These are phyloP conservation scores for Cutaneotrichosporon sp. DNA, from an alignment of 1,284 basidiomycete genomes.

Conservation along the genomic window DNA sequence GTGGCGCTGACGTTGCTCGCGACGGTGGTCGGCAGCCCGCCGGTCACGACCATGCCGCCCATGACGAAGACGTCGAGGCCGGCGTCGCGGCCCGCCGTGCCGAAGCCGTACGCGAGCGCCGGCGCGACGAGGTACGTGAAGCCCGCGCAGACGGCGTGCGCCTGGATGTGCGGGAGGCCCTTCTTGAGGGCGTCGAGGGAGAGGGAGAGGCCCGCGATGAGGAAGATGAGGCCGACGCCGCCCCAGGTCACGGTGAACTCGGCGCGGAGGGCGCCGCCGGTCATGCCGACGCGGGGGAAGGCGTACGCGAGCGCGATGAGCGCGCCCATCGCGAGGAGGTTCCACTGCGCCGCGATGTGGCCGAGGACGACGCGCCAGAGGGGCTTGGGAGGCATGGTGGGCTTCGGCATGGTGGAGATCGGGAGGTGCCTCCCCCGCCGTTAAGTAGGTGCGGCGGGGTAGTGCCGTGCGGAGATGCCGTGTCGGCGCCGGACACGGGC, in stretches of 20 bases:
- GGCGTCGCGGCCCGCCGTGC: constrained; percentile 32
- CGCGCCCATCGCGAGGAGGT: constrained; percentile 30
- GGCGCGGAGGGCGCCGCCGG: constrained; percentile 30
- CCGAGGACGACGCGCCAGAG: not conserved
- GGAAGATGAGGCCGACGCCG: constrained; percentile 48
- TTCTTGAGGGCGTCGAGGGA: constrained; percentile 37
- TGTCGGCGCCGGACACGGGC: no score
- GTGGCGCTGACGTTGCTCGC: constrained; percentile 49
- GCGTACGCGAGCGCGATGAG: constrained; percentile 34
- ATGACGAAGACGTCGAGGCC: constrained; percentile 23
- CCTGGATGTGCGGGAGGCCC: constrained; percentile 25
- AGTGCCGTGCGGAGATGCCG: no score
- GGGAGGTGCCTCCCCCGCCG: not conserved
- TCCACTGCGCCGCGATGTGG: constrained; percentile 25
- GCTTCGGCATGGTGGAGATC: not conserved
- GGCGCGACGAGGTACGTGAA: constrained; percentile 27
- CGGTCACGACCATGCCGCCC: constrained; percentile 29
- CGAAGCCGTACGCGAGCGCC: constrained; percentile 33
- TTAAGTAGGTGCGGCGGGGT: not conserved
- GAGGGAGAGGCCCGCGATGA: constrained; percentile 43
- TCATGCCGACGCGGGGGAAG: constrained; percentile 35
- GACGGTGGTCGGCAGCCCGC: constrained; percentile 36
- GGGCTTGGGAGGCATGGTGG: not conserved
- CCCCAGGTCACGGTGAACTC: constrained; percentile 40
- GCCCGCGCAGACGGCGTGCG: constrained; percentile 40